A percentile compares a stretch with the other conserved stretches of the same genome.
These are phyloP conservation scores for Chlorella ohadii DNA, from an alignment of 139 green algal genomes.

Conservation along the genomic window DNA sequence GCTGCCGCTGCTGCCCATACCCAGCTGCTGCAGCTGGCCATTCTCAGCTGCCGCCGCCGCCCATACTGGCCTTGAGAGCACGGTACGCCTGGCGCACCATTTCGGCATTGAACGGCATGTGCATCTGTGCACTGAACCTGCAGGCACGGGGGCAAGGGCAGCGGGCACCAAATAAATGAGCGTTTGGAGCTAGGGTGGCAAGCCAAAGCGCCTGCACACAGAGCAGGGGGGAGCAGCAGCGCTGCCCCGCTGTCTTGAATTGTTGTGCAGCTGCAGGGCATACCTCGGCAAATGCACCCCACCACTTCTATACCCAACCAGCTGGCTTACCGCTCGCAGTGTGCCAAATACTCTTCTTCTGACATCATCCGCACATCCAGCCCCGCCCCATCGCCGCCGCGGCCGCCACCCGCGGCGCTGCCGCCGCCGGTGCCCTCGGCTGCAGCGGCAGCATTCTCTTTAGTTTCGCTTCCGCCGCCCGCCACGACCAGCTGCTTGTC, in stretches of 20 bases:
- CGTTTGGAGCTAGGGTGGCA: too few species aligned
- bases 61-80: background rate
- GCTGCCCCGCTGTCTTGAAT: too few species aligned
- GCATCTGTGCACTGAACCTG: slow-evolving; percentile 22
- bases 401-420: background rate
- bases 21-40: too few species aligned
- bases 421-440: background rate
- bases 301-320: too few species aligned
- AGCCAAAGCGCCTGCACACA: too few species aligned
- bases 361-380: background rate
- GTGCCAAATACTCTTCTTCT: slow-evolving; percentile 36
- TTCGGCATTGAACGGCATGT: slow-evolving; percentile 40
- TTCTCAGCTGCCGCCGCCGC: background rate
- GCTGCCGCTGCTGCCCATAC: too few species aligned
- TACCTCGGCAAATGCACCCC: too few species aligned
- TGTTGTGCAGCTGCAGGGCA: too few species aligned
- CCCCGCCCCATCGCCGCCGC: background rate
- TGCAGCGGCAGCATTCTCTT: background rate
- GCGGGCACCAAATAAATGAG: background rate
- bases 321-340: slow-evolving; percentile 20
- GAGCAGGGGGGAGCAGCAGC: too few species aligned
- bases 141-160: background rate
- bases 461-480: background rate
- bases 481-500: background rate
- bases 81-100: slow-evolving; percentile 37